These are phyloP conservation scores for Apiospora rasikravindrae DNA, from an alignment of 2,329 filamentous ascomycete species.

Conservation along the genomic window DNA sequence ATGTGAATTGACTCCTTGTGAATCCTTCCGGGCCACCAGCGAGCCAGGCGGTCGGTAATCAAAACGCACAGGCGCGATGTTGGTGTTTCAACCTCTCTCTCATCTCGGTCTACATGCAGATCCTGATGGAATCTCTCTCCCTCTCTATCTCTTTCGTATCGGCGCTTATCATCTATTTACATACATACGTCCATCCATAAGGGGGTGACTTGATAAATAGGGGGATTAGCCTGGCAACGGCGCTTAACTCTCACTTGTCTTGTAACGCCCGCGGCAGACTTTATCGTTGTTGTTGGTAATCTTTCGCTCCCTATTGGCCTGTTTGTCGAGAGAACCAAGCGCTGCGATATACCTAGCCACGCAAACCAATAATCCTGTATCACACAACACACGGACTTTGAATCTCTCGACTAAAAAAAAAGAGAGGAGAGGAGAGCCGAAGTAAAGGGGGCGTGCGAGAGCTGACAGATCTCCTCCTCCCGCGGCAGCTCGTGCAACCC, in stretches of 20 bases:
- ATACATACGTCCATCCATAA: not conserved
- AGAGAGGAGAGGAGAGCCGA: not conserved
- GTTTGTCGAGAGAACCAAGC: not conserved
- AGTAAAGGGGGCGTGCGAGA: not conserved
- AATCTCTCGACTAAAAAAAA: not conserved
- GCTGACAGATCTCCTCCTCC: slow-evolving; percentile 9
- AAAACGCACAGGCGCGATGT: not conserved
- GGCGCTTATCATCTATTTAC: not conserved
- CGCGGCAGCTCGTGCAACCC: slow-evolving; percentile 5
- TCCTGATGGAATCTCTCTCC: not conserved
- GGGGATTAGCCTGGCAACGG: slow-evolving; percentile 5
- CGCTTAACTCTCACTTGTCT: not conserved
- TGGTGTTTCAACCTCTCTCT: not conserved
- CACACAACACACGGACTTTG: not conserved
- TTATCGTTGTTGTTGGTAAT: slow-evolving; percentile 3
- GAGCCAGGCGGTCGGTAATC: not conserved
- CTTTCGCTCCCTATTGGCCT: not conserved
- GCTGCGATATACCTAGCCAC: not conserved
- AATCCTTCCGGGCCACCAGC: not conserved
- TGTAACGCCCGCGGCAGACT: slow-evolving; percentile 9
- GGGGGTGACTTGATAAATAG: not conserved
- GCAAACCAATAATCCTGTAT: not conserved
- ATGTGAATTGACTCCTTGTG: not conserved
- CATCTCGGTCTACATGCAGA: not conserved
- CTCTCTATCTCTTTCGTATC: not conserved